phyloP scores from a whole-genome alignment of 2,329 filamentous ascomycete species.

The Fusarium fracticaudum region DNA sequence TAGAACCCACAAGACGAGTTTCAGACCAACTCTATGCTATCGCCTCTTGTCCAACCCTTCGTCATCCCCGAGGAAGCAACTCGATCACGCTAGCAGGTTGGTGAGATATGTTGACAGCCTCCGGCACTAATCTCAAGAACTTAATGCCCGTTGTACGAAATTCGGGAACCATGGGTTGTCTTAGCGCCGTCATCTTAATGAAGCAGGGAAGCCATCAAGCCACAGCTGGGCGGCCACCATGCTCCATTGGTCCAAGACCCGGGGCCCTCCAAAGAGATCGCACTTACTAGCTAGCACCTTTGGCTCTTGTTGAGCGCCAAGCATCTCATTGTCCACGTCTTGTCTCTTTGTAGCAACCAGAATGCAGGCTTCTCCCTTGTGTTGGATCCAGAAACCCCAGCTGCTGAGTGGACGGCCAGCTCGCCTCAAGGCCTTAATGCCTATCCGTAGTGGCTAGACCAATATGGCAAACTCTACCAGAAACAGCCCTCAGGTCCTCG shows the following conservation, averaged over 20 bases:
- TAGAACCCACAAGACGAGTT: not conserved
- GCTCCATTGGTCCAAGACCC: constrained; percentile 22
- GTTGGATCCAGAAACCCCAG: constrained; percentile 11
- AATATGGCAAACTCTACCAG: constrained; percentile 28
- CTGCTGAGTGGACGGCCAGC: constrained; percentile 13
- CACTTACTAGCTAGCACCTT: constrained; percentile 9
- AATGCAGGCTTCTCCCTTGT: constrained; percentile 26
- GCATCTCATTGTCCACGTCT: constrained; percentile 14
- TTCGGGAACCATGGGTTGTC: constrained; percentile 21
- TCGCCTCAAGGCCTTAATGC: constrained; percentile 9
- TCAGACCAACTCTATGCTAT: not conserved
- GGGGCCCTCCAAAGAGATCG: constrained; percentile 12
- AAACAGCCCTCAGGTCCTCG: constrained; percentile 5
- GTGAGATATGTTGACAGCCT: constrained; percentile 28
- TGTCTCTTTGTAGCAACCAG: constrained; percentile 19
- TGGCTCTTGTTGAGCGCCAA: constrained; percentile 17
- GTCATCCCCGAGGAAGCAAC: constrained; percentile 18
- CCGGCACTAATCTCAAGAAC: constrained; percentile 15
- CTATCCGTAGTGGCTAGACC: constrained; percentile 7
- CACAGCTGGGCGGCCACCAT: constrained; percentile 16
- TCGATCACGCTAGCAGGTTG: constrained; percentile 13
- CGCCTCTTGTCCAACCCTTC: constrained; percentile 19
- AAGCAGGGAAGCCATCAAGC: constrained; percentile 13
- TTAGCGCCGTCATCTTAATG: constrained; percentile 19
- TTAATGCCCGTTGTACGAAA: constrained; percentile 26